Percentiles rank a stretch among this genome's conserved stretches.
phyloP scores from a whole-genome alignment of 768 basidiomycete genomes.

The Neoboletus subvelutipes region DNA sequence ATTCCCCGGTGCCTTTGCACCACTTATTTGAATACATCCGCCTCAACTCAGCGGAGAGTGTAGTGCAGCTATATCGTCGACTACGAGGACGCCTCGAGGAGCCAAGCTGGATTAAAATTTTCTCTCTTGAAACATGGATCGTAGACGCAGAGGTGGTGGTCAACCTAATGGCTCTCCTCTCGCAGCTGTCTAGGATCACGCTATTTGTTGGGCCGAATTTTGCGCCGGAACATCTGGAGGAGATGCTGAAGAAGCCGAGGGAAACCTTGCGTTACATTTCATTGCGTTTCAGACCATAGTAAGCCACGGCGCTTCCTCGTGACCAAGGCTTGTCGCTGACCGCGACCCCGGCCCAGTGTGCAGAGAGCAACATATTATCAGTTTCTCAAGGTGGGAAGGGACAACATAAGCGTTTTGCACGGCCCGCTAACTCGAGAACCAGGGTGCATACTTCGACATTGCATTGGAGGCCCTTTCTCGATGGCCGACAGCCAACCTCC shows the following conservation, averaged over 20 bases:
- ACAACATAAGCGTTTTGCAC: background rate
- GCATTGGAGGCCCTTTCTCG: constrained; percentile 57
- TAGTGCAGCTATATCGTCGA: constrained; percentile 55
- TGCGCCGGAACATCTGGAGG: constrained; percentile 77
- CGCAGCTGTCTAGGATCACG: constrained; percentile 47
- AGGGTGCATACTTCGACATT: constrained; percentile 86
- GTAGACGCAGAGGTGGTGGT: constrained; percentile 75
- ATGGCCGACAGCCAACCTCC: constrained; percentile 53
- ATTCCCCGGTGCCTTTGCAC: constrained; percentile 51
- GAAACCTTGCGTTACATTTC: constrained; percentile 50
- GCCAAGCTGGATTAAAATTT: constrained; percentile 43
- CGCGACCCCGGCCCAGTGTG: constrained; percentile 46
- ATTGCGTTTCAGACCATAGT: constrained; percentile 84
- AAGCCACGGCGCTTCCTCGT: constrained; percentile 29
- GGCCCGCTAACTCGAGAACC: background rate
- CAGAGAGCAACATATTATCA: constrained; percentile 77
- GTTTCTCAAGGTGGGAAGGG: constrained; percentile 60
- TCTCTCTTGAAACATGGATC: constrained; percentile 61
- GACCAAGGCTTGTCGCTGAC: constrained; percentile 1
- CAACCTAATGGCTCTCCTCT: constrained; percentile 62
- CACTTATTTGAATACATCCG: constrained; percentile 60
- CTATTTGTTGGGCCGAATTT: constrained; percentile 77
- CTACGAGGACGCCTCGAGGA: constrained; percentile 41
- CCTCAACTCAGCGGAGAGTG: constrained; percentile 50
- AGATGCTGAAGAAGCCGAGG: constrained; percentile 55